Base-by-base conservation (phyloP, 345 rosid species). In the Moricandia moricandioides region DNA sequence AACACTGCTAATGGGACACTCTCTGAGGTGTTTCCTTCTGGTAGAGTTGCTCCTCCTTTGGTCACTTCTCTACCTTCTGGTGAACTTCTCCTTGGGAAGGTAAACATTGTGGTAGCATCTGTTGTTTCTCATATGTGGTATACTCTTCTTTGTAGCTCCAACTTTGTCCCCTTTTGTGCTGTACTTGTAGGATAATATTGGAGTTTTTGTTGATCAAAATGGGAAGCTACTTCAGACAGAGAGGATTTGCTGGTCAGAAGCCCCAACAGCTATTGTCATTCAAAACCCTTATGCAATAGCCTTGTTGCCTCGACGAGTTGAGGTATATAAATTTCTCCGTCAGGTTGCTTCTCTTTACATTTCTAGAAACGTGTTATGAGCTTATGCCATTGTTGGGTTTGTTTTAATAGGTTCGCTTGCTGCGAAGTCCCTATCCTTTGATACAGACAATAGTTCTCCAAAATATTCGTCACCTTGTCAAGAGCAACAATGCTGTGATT, bases 71-170 rank as follows among this genome's bases (percentile, higher is more conserved):
- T 89, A 64, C 97, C 96, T 26, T 88, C 97, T 37, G 94, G 96
- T 29, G 99, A 92, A 69, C 98, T 96, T 81, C 84, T 96, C 67
- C 85, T 95, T 63, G 98, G 99, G 68, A 95, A 92, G 99, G 99
- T 95, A 83, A 10, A 7, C 26, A 4, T 65, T 29, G 35, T 21
- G 24, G 24, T 1, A 21, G 24, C 24, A 21, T 21, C 24, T 21
- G 24, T 21, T 21, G 24, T 21, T 13, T 43, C 6, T 43, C 11
- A 12, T 12, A 4, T 39, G 13, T 39, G n/a, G 31, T 29, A 4
- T 21, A 21, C 2, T 29, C 24, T 21, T 21, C 24, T 21, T 21
- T 21, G 31, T 29, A 29, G 3, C 31, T 29, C 4, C 24, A 21
- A 21, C 24, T 61, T 55, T 35, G 43, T 71, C 0, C 24, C 24